Percentiles rank a stretch among this genome's conserved stretches.
These are phyloP conservation scores for Blastomyces gilchristii DNA, from an alignment of 2,329 filamentous ascomycete species.

Conservation along the genomic window DNA sequence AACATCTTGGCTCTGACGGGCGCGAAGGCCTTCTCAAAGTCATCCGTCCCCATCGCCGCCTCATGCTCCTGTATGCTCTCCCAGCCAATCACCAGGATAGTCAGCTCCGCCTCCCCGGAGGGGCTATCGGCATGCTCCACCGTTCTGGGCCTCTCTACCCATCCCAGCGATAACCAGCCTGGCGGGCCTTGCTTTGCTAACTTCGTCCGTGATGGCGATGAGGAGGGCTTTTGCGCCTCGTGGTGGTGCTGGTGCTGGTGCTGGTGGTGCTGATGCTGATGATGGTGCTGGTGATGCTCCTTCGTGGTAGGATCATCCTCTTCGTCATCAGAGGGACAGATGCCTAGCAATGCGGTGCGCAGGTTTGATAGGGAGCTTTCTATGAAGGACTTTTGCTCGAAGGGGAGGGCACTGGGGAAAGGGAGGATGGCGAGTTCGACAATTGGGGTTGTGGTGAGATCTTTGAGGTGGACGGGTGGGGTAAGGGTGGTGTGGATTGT, in stretches of 20 bases:
- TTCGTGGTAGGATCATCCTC: neutral
- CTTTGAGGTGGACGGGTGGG: conserved; percentile 21
- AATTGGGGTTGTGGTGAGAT: conserved; percentile 33
- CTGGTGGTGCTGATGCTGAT: neutral
- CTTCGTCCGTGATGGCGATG: neutral
- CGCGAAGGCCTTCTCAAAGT: conserved; percentile 35
- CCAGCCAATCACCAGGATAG: conserved; percentile 43
- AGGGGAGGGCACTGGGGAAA: conserved; percentile 30
- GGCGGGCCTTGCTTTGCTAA: conserved; percentile 2
- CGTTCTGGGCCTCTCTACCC: conserved; percentile 28
- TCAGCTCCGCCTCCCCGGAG: conserved; percentile 34
- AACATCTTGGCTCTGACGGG: conserved; percentile 35
- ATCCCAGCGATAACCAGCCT: conserved; percentile 27
- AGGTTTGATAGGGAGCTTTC: conserved; percentile 31
- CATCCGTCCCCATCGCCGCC: conserved; percentile 36
- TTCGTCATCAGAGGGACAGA: neutral
- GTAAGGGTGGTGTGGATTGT: conserved; percentile 20
- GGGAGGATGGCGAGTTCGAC: conserved; percentile 42
- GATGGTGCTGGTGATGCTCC: neutral
- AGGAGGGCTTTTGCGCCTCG: neutral
- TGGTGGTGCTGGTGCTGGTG: neutral
- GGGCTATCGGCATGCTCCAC: conserved; percentile 28
- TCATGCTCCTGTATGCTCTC: conserved; percentile 41
- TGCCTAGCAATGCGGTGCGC: conserved; percentile 23
- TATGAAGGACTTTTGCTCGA: conserved; percentile 22